phyloP scores from a whole-genome alignment of 2,329 filamentous ascomycete species.

The Venturia aucupariae region DNA sequence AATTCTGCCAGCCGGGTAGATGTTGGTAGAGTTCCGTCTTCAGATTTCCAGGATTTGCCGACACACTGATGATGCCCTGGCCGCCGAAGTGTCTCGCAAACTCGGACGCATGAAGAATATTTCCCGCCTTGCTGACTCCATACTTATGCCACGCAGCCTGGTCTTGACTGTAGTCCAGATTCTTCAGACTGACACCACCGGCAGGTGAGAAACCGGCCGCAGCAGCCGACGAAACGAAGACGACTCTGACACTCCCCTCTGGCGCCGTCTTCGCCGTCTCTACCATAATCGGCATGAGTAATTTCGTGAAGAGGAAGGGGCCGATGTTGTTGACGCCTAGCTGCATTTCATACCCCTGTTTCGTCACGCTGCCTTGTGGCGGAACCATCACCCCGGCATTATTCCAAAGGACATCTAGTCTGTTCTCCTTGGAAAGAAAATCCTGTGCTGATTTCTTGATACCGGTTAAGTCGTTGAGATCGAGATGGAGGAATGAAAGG shows the following conservation, averaged over 20 bases:
- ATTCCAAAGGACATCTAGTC: constrained; percentile 34
- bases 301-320: too few relatives aligned
- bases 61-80: constrained; percentile 18
- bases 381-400: constrained; percentile 29
- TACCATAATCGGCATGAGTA: too few relatives aligned
- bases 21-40: constrained; percentile 9
- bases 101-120: constrained; percentile 20
- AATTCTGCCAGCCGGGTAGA: not conserved
- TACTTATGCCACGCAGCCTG: constrained; percentile 18
- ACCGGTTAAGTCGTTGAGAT: constrained; percentile 35
- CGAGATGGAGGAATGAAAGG: constrained; percentile 23
- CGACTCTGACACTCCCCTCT: constrained; percentile 29
- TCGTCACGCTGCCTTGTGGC: too few relatives aligned
- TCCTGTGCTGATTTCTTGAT: constrained; percentile 30
- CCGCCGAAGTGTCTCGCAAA: constrained; percentile 15
- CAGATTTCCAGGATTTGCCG: constrained; percentile 23
- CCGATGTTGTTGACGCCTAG: too few relatives aligned
- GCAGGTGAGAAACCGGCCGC: constrained; percentile 16
- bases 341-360: too few relatives aligned
- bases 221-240: constrained; percentile 25
- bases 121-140: constrained; percentile 19
- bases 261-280: too few relatives aligned
- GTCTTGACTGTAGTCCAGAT: constrained; percentile 15
- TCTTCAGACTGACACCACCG: constrained; percentile 18
- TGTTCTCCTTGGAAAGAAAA: constrained; percentile 30